These are phyloP conservation scores for Grigorovia jiainica DNA, from an alignment of 805 yeast species.

Conservation along the genomic window DNA sequence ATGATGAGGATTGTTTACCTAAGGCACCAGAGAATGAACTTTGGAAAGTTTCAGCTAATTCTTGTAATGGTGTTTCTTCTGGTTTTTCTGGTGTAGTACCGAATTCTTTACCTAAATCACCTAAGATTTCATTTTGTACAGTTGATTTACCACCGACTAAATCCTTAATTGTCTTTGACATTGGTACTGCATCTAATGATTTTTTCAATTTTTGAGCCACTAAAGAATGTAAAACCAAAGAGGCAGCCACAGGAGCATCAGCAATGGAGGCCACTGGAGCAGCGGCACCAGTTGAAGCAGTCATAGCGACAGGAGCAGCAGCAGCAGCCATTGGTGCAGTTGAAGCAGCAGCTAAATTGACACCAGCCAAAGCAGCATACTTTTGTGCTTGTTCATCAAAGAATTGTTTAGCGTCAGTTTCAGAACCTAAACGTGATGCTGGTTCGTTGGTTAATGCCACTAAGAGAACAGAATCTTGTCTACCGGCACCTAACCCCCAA, in stretches of 20 bases:
- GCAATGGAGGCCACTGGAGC: slow-evolving; percentile 80
- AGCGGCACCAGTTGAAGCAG: slow-evolving; percentile 57
- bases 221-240: slow-evolving; percentile 71
- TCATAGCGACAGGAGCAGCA: slow-evolving; percentile 49
- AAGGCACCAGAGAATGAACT: slow-evolving; percentile 79
- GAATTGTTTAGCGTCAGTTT: slow-evolving; percentile 82
- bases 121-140: slow-evolving; percentile 95
- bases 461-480: slow-evolving; percentile 87
- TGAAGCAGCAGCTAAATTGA: slow-evolving; percentile 61
- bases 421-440: slow-evolving; percentile 74
- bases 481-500: slow-evolving; percentile 88
- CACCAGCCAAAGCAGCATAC: slow-evolving; percentile 76
- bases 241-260: slow-evolving; percentile 85
- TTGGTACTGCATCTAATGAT: slow-evolving; percentile 72
- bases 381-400: slow-evolving; percentile 75
- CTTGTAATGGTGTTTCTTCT: slow-evolving; percentile 93
- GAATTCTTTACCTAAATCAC: slow-evolving; percentile 97
- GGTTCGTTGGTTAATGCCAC: slow-evolving; percentile 86
- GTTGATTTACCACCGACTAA: slow-evolving; percentile 98
- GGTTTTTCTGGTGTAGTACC: slow-evolving; percentile 98
- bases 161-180: slow-evolving; percentile 91
- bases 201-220: slow-evolving; percentile 96
- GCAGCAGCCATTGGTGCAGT: slow-evolving; percentile 42
- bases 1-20: slow-evolving; percentile 88
- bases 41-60: slow-evolving; percentile 91